Evolutionary conservation across 1,284 basidiomycete genomes (phyloP).

Genomic region (Phylloboletellus chloephorus): DNA sequence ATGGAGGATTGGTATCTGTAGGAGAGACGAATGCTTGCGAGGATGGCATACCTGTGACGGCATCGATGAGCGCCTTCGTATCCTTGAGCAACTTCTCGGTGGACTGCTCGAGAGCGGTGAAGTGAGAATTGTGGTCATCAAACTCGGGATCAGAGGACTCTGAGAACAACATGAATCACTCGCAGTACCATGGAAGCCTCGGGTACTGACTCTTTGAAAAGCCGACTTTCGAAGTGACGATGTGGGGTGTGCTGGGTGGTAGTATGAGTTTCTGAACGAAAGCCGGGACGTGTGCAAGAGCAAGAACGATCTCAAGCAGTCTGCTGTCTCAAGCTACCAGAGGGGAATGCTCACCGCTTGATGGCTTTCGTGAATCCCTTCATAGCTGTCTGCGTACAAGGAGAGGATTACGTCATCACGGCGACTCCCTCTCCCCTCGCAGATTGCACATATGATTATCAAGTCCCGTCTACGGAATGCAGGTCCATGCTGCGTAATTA

Average conservation of each 20-base stretch:
- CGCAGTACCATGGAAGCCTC: not conserved
- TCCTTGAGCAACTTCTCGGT: slow-evolving; percentile 92
- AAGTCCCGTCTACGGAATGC: too few species aligned
- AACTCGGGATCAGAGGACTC: slow-evolving; percentile 86
- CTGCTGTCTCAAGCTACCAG: not conserved
- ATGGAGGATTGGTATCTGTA: slow-evolving; percentile 6
- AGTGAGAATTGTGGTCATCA: slow-evolving; percentile 77
- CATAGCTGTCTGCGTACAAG: slow-evolving; percentile 49
- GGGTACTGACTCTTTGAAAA: slow-evolving; percentile 74
- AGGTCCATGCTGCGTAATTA: too few species aligned
- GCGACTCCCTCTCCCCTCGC: too few species aligned
- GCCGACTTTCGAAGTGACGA: slow-evolving; percentile 80
- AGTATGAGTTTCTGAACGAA: slow-evolving; percentile 12
- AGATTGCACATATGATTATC: too few species aligned
- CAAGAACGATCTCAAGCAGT: slow-evolving; percentile 6
- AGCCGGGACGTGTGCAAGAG: slow-evolving; percentile 2
- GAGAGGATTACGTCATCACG: slow-evolving; percentile 21
- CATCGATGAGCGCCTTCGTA: slow-evolving; percentile 81
- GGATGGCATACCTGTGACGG: slow-evolving; percentile 60
- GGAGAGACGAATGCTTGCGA: not conserved
- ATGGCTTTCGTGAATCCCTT: slow-evolving; percentile 79
- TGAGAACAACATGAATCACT: slow-evolving; percentile 31
- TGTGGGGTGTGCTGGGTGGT: slow-evolving; percentile 73
- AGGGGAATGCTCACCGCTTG: slow-evolving; percentile 51
- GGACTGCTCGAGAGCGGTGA: slow-evolving; percentile 72